phyloP scores from a whole-genome alignment of 768 basidiomycete species.

The Trametes elegans region DNA sequence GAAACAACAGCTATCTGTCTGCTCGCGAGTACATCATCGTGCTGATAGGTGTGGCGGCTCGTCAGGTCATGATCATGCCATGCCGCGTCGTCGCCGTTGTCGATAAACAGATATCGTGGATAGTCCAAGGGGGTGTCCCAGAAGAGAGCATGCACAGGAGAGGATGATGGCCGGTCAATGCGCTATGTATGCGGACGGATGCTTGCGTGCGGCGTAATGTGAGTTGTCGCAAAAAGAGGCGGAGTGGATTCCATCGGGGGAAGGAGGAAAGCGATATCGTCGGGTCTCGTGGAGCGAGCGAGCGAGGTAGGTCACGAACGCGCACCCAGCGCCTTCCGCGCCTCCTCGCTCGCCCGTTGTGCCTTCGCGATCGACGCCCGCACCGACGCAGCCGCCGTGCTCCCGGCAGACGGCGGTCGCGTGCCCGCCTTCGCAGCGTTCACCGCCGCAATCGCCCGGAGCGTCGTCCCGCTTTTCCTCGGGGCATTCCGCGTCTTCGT shows the following conservation, averaged over 20 bases:
- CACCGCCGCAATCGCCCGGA: slow-evolving; percentile 56
- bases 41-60: not conserved
- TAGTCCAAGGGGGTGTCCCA: slow-evolving; percentile 3
- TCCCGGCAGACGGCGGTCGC: slow-evolving; percentile 17
- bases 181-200: not conserved
- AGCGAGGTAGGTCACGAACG: not conserved
- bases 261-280: not conserved
- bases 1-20: slow-evolving; percentile 2
- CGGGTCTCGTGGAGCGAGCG: not conserved
- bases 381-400: slow-evolving; percentile 17
- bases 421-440: slow-evolving; percentile 47
- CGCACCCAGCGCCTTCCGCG: slow-evolving; percentile 38
- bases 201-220: not conserved
- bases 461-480: slow-evolving; percentile 40
- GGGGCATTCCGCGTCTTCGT: slow-evolving; percentile 9
- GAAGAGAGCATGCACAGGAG: slow-evolving; percentile 6
- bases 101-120: not conserved
- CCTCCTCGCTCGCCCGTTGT: slow-evolving; percentile 51
- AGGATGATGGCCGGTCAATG: not conserved
- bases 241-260: not conserved
- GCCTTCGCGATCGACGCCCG: slow-evolving; percentile 46
- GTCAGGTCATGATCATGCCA: not conserved
- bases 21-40: not conserved
- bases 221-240: not conserved
- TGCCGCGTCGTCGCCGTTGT: not conserved